A percentile compares a stretch with the other conserved stretches of the same genome.
Conservation (phyloP, 2,329 filamentous ascomycete species). For the Fusarium sp. region DNA sequence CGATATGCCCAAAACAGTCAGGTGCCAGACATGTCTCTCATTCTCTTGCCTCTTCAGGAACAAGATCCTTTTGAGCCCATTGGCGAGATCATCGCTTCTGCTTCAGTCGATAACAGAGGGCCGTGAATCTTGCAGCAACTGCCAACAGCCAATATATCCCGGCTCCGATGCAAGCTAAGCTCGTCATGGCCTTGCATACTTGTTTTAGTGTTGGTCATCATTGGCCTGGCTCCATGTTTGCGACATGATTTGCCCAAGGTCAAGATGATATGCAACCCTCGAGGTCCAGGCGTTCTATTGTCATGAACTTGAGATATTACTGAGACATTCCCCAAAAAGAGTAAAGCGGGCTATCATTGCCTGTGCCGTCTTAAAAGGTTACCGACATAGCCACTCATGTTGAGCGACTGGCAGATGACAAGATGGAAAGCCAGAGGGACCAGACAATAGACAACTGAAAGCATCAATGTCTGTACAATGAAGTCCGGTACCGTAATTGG, state of each 20-base stretch:
- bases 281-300: conserved; percentile 12
- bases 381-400: neutral
- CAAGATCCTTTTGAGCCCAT: neutral
- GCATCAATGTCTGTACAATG: neutral
- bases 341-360: conserved; percentile 13
- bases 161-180: conserved; percentile 32
- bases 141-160: conserved; percentile 18
- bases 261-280: conserved; percentile 24
- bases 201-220: conserved; percentile 35
- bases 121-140: neutral
- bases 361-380: conserved; percentile 2
- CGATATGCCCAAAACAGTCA: neutral
- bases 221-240: conserved; percentile 15
- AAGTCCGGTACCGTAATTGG: neutral
- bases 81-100: neutral
- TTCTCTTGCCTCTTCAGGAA: neutral
- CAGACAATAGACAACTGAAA: neutral
- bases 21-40: conserved; percentile 8
- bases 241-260: conserved; percentile 26
- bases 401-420: neutral
- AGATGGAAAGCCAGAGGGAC: neutral
- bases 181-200: conserved; percentile 33
- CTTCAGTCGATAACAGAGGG: neutral
- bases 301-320: conserved; percentile 11
- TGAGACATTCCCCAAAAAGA: conserved; percentile 2